A percentile compares a stretch with the other conserved stretches of the same genome.
These are phyloP conservation scores for Trichoderma hamatum DNA, from an alignment of 2,329 filamentous ascomycete genomes.

Conservation along the genomic window DNA sequence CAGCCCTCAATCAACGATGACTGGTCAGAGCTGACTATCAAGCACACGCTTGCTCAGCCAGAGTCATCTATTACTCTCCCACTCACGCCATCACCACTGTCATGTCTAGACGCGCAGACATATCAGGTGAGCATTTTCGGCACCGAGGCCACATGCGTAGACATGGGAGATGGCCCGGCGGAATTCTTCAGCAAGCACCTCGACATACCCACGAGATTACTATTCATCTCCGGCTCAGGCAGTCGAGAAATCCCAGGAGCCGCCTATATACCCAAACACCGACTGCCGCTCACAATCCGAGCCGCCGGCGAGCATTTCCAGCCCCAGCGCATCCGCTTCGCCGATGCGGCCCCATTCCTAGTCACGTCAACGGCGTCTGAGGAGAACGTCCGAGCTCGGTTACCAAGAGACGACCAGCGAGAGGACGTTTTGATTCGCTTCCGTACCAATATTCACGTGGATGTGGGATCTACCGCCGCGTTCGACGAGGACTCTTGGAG, in stretches of 20 bases:
- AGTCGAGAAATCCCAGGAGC: conserved; percentile 29
- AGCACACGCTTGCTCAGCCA: conserved; percentile 25
- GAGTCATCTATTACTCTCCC: conserved; percentile 29
- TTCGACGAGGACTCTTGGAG: conserved; percentile 31
- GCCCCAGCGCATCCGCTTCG: conserved; percentile 30
- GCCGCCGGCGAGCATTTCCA: conserved; percentile 24
- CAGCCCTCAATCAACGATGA: conserved; percentile 30
- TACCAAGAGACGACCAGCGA: conserved; percentile 18
- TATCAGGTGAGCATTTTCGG: conserved; percentile 32
- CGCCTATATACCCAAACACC: conserved; percentile 28
- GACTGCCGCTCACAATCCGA: conserved; percentile 23
- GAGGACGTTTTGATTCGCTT: conserved; percentile 30
- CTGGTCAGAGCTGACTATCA: conserved; percentile 31
- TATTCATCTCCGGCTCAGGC: conserved; percentile 28
- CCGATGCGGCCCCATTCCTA: conserved; percentile 30
- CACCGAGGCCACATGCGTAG: conserved; percentile 28
- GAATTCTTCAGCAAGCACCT: conserved; percentile 32
- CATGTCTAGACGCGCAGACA: conserved; percentile 25
- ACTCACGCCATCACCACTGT: conserved; percentile 30
- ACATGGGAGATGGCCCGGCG: conserved; percentile 30
- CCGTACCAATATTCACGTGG: conserved; percentile 31
- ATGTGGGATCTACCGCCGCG: conserved; percentile 24
- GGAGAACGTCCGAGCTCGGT: conserved; percentile 26
- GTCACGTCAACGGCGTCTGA: conserved; percentile 31
- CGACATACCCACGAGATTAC: conserved; percentile 26